Base-by-base conservation (phyloP, 1,284 basidiomycete genomes). In the Ustilago cynodontis region DNA sequence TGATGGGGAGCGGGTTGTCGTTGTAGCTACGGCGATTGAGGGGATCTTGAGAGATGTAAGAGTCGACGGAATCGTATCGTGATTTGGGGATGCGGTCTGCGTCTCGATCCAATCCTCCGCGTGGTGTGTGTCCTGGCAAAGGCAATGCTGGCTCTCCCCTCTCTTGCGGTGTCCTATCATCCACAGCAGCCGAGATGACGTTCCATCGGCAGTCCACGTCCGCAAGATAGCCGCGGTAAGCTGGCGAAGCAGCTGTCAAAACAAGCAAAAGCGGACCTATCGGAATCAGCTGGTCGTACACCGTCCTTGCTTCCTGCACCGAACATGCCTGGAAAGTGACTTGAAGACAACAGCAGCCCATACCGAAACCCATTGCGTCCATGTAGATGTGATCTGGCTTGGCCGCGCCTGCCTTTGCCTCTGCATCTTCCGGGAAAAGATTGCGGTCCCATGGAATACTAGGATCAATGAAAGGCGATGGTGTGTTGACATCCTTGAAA, bases 321-420 rank as follows among this genome's bases (percentile, higher is more conserved):
- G 94, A 94, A 87, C 93, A 96, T 0, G 95, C 93, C 86, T 99
- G 97, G 88, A 99, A 98, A 3, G 97, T 99, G 76, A 99, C 90
- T 85, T 99, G 97, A 57, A 99, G 88, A 87, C 97, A 99, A 84
- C 94, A 97, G 83, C 96, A 98, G 3, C 97, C 97, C 96, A 98
- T 99, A 50, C 97, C 97, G 86, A 99, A 99, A 26, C 95, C 96
- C 97, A 98, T 98, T 1, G 97, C 95, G 87, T 99, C 97, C 89
- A 99, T 91, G 87, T 99, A 99, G 79, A 99, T 95, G 87, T 98
- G 95, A 86, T 96, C 92, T 14, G 89, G 88, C 56, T 93, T 89
- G 11, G 95, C 95, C 11, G 94, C 94, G 5, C 94, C 94, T 65
- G 72, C 72, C 86, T 92, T 93, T 1, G 95, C 95, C 88, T 96